Evolutionary conservation across 768 basidiomycete species (phyloP), one percentile per base, ranked within the genome.

Genomic region (Podaxis carcinomalis): DNA sequence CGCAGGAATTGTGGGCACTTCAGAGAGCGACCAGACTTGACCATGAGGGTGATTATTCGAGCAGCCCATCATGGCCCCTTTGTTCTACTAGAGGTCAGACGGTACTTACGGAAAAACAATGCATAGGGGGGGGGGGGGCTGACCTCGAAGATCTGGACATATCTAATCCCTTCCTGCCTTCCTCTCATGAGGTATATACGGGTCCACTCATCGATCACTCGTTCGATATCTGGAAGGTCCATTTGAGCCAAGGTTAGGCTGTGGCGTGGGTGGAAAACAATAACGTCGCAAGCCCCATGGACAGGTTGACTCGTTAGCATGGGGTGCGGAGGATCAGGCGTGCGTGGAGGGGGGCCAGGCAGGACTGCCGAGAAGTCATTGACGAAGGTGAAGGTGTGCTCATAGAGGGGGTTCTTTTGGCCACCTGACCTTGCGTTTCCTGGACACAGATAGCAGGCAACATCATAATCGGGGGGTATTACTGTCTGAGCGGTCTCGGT

Each of bases 21-120:
- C 78, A 2, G 89, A 90, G 3, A 88, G 73, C 2, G 92, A 89
- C 91, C 93, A 93, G 14, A 88, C 84, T 72, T 97, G 95, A 21
- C 93, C 92, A 71, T 96, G 95, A 0, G 95, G 93, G 70, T 96
- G 95, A 25, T 93, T 92, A 68, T 95, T 96, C 5, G 90, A 93
- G 69, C 93, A 95, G 10, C 95, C 95, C 95, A 95, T 95, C 79
- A 93, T 94, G 2, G 88, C 74, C 2, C 95, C 95, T 74, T 95
- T 95, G 73, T 94, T 95, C 88, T 93, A 44, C 21, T 51, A 32
- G 44, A 64, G n/a, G 36, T 65, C 11, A 59, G n/a, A 5, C 2
- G 40, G 32, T 37, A 21, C 11, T n/a, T 37, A 28, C 7, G 28
- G 53, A 5, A 5, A 44, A 3, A 21, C 49, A 32, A 44, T 13